These are phyloP conservation scores for Trypanosoma platydactyli DNA, from an alignment of 208 protist species.

Conservation along the genomic window DNA sequence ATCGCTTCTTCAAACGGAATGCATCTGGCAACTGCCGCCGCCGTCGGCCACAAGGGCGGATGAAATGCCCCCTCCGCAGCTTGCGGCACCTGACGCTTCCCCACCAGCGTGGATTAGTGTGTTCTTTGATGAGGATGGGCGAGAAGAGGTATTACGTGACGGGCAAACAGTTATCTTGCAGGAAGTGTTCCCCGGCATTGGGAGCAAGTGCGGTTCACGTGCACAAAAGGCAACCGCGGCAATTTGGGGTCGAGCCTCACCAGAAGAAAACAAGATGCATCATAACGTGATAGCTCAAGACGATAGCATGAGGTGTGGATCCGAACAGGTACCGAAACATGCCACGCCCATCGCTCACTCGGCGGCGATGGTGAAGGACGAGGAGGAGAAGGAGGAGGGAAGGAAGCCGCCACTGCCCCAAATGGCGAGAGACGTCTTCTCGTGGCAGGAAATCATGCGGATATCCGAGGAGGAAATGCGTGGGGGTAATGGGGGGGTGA, in stretches of 20 bases:
- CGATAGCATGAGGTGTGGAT: neutral
- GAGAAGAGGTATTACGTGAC: neutral
- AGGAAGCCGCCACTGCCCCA: neutral
- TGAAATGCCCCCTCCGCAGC: neutral
- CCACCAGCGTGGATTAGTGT: constrained; percentile 9
- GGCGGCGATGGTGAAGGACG: neutral
- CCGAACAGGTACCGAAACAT: neutral
- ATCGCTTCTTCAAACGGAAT: neutral
- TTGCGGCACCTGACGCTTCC: neutral
- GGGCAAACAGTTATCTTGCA: neutral
- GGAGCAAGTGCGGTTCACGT: neutral
- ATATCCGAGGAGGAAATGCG: neutral
- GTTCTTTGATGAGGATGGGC: neutral
- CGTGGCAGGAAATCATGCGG: constrained; percentile 12
- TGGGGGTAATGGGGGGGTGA: neutral
- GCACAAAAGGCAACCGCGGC: neutral
- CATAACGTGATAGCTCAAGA: neutral
- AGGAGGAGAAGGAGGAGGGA: neutral
- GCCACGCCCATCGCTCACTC: neutral
- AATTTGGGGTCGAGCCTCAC: neutral
- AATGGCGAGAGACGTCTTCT: neutral
- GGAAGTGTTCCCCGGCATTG: constrained; percentile 15
- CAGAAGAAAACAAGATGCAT: neutral
- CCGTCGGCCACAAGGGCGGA: neutral
- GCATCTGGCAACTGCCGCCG: neutral